A percentile compares a stretch with the other conserved stretches of the same genome.
Evolutionary conservation across 179 eudicot genomes (phyloP).

Genomic region (Kewa caespitosa): DNA sequence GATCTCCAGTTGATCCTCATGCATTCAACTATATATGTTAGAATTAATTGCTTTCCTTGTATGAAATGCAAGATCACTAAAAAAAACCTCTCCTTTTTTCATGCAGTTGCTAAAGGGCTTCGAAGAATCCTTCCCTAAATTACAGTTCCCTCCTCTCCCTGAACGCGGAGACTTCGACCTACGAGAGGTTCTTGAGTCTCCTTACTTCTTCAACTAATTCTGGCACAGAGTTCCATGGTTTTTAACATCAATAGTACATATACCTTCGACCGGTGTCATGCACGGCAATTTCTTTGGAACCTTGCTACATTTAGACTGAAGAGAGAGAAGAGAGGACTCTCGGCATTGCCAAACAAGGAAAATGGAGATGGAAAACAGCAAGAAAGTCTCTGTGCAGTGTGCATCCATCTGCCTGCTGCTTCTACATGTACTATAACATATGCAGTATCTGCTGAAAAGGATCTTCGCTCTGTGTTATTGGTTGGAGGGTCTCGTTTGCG

Average conservation of each 20-base stretch:
- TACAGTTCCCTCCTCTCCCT: conserved; percentile 85
- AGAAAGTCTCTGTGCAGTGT: background rate
- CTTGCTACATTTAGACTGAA: background rate
- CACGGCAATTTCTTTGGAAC: background rate
- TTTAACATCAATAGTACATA: conserved; percentile 11
- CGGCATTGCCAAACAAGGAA: background rate
- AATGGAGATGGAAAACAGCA: conserved; percentile 5
- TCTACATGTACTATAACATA: background rate
- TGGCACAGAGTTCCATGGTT: background rate
- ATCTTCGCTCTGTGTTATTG: too few species aligned
- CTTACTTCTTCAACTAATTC: conserved; percentile 85
- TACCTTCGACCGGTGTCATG: conserved; percentile 14
- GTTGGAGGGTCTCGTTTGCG: too few species aligned
- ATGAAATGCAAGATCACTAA: background rate
- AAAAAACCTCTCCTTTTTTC: background rate
- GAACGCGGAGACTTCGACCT: conserved; percentile 93
- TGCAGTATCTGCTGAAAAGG: background rate
- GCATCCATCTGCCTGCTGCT: conserved; percentile 8
- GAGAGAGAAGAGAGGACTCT: conserved; percentile 6
- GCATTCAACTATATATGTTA: too few species aligned
- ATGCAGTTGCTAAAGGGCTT: conserved; percentile 80
- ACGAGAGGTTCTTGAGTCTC: conserved; percentile 71
- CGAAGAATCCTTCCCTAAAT: conserved; percentile 59
- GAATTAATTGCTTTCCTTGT: background rate
- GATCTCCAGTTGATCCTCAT: too few species aligned